Conservation (phyloP, 352 stramenopile genomes). For the Phytophthora fragariae region DNA sequence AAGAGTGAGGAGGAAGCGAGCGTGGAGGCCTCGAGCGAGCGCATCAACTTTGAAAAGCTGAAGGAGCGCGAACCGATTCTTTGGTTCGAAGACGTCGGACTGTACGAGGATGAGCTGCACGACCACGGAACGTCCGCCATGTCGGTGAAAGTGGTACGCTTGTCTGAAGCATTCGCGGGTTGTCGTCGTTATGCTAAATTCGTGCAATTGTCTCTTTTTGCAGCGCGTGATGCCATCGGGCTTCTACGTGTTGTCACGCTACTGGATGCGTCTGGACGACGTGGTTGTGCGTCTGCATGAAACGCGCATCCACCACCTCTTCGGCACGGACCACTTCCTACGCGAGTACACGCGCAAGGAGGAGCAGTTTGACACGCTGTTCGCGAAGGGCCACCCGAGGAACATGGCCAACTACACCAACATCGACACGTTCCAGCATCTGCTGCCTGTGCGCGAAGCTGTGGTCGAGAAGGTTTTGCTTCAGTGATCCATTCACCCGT, state of each 20-base stretch:
- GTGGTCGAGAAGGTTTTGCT: constrained; percentile 73
- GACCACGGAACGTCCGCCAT: constrained; percentile 83
- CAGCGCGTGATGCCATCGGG: constrained; percentile 87
- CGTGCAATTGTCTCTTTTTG: constrained; percentile 1
- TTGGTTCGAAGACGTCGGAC: constrained; percentile 82
- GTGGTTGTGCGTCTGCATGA: constrained; percentile 83
- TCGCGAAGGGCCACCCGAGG: constrained; percentile 68
- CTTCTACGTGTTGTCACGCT: constrained; percentile 80
- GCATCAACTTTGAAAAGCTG: constrained; percentile 82
- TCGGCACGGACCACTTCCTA: constrained; percentile 75
- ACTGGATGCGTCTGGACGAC: constrained; percentile 88
- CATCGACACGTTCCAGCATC: constrained; percentile 84
- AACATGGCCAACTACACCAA: constrained; percentile 88
- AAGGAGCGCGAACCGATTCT: constrained; percentile 86
- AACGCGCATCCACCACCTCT: constrained; percentile 86
- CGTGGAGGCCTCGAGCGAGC: constrained; percentile 56
- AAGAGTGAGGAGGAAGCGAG: constrained; percentile 42
- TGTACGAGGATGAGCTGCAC: constrained; percentile 88
- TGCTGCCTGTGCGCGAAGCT: constrained; percentile 65
- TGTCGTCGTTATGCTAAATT: not conserved
- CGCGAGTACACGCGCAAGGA: constrained; percentile 86
- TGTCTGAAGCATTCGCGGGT: not conserved
- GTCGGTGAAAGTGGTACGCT: constrained; percentile 84
- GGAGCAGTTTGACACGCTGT: constrained; percentile 73
- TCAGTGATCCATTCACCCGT: constrained; percentile 30